These are phyloP conservation scores for Sphaerulina populicola DNA, from an alignment of 2,329 filamentous ascomycete species.

Conservation along the genomic window DNA sequence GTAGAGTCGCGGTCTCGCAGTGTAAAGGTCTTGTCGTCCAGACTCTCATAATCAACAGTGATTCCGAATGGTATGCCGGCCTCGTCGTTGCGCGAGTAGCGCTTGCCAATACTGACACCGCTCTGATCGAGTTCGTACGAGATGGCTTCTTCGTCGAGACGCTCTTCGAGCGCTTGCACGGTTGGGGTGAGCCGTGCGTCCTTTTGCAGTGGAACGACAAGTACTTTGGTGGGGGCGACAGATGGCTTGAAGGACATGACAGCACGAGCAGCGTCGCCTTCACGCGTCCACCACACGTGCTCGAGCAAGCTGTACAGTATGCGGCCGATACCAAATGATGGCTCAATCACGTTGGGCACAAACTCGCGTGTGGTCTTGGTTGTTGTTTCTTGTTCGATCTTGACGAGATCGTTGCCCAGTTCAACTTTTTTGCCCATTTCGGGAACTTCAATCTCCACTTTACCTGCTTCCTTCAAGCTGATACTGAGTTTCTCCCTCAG, in stretches of 20 bases:
- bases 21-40: conserved; percentile 79
- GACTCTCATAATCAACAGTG: conserved; percentile 90
- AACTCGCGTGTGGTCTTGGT: conserved; percentile 81
- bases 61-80: conserved; percentile 88
- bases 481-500: conserved; percentile 71
- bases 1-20: conserved; percentile 85
- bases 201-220: conserved; percentile 79
- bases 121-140: conserved; percentile 85
- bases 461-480: conserved; percentile 63
- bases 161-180: conserved; percentile 62
- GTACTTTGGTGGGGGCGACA: conserved; percentile 88
- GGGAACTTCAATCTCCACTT: conserved; percentile 67
- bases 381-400: conserved; percentile 74
- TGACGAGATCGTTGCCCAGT: conserved; percentile 68
- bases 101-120: conserved; percentile 85
- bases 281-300: conserved; percentile 90
- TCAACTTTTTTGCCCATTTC: conserved; percentile 64
- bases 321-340: conserved; percentile 91
- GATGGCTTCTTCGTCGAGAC: conserved; percentile 66
- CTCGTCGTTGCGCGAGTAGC: conserved; percentile 91
- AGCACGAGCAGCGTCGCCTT: conserved; percentile 73
- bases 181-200: conserved; percentile 75
- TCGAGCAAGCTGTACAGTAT: conserved; percentile 91
- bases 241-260: conserved; percentile 66
- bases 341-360: conserved; percentile 80